Evolutionary conservation across 2,329 filamentous ascomycete species (phyloP).

Genomic region (Aspergillus piperis): DNA sequence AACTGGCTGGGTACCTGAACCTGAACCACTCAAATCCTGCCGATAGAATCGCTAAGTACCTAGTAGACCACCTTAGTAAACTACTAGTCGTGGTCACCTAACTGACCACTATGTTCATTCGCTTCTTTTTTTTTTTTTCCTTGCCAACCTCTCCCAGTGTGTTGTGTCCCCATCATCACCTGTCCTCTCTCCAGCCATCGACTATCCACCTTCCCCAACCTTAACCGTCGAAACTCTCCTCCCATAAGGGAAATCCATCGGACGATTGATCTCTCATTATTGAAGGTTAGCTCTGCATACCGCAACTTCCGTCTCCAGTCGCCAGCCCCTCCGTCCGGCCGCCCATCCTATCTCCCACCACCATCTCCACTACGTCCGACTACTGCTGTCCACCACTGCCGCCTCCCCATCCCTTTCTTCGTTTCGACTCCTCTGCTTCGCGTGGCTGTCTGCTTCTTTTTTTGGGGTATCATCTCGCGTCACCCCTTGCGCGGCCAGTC

Average conservation of each 20-base stretch:
- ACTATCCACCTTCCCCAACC: slow-evolving; percentile 8
- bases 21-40: background rate
- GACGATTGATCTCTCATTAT: slow-evolving; percentile 20
- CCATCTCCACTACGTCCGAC: background rate
- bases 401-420: slow-evolving; percentile 22
- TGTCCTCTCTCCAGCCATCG: slow-evolving; percentile 4
- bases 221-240: slow-evolving; percentile 10
- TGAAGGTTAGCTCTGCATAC: slow-evolving; percentile 26
- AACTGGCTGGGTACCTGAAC: slow-evolving; percentile 11
- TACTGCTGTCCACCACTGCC: slow-evolving; percentile 4
- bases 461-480: slow-evolving; percentile 16
- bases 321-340: slow-evolving; percentile 15
- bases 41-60: background rate
- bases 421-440: slow-evolving; percentile 19
- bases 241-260: slow-evolving; percentile 26
- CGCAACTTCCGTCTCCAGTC: slow-evolving; percentile 26
- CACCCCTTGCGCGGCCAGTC: slow-evolving; percentile 25
- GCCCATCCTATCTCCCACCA: slow-evolving; percentile 7
- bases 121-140: slow-evolving; percentile 12
- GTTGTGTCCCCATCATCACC: slow-evolving; percentile 4
- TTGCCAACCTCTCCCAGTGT: background rate
- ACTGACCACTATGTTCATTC: slow-evolving; percentile 15
- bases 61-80: background rate
- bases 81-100: background rate
- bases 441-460: slow-evolving; percentile 24